Percentiles rank a stretch among this genome's conserved stretches.
phyloP scores from a whole-genome alignment of 2,329 filamentous ascomycete species.

The Ceratocystis papillata region DNA sequence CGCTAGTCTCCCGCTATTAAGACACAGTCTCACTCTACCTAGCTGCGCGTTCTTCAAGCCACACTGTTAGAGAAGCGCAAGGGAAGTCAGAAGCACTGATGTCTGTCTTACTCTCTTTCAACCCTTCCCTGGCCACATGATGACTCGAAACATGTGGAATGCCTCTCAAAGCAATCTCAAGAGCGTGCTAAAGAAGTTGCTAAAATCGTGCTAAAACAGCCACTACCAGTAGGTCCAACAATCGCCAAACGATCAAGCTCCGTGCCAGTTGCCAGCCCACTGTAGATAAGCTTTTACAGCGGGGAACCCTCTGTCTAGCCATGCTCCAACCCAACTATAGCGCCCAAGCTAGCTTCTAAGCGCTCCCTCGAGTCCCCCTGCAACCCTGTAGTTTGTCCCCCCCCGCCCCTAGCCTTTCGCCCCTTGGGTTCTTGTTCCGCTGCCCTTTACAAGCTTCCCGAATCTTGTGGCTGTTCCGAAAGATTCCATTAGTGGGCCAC shows the following conservation, averaged over 20 bases:
- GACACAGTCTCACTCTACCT: background rate
- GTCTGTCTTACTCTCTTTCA: constrained; percentile 1
- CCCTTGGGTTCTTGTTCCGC: background rate
- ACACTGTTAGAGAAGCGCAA: background rate
- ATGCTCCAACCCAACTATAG: background rate
- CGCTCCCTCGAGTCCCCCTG: background rate
- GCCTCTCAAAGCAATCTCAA: background rate
- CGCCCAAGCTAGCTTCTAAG: background rate
- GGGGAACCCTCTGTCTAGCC: background rate
- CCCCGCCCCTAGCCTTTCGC: background rate
- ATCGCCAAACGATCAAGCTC: background rate
- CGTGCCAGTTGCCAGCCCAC: background rate
- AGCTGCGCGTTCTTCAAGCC: background rate
- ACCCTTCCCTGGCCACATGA: constrained; percentile 4
- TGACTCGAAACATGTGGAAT: constrained; percentile 8
- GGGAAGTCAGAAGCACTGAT: background rate
- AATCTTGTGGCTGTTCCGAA: background rate
- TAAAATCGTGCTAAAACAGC: background rate
- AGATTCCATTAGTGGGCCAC: constrained; percentile 7
- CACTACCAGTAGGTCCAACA: background rate
- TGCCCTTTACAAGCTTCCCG: background rate
- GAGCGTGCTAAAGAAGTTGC: background rate
- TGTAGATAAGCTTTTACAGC: constrained; percentile 12
- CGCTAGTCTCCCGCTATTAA: background rate
- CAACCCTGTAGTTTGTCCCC: background rate